These are phyloP conservation scores for Ramaria rubella DNA, from an alignment of 768 basidiomycete genomes.

Conservation along the genomic window DNA sequence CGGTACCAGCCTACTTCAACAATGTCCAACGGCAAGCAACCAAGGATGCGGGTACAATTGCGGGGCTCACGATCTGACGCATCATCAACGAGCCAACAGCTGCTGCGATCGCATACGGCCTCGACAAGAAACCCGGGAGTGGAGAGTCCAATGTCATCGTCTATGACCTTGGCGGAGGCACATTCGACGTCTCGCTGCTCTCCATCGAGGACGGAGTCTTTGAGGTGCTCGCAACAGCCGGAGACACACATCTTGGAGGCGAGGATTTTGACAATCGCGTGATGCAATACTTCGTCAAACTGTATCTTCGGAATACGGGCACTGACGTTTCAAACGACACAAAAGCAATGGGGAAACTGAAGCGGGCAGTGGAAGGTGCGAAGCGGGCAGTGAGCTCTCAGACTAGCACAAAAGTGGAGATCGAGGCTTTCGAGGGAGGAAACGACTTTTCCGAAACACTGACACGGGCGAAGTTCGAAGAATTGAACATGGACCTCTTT, in stretches of 20 bases:
- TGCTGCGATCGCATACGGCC: conserved; percentile 46
- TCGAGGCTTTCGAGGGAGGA: conserved; percentile 58
- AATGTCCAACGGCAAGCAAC: conserved; percentile 86
- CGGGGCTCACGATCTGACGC: conserved; percentile 92
- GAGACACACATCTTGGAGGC: conserved; percentile 39
- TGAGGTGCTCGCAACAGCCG: conserved; percentile 33
- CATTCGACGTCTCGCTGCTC: conserved; percentile 35
- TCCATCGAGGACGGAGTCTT: conserved; percentile 37
- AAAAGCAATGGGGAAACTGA: conserved; percentile 45
- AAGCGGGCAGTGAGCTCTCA: conserved; percentile 45
- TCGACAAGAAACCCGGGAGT: conserved; percentile 42
- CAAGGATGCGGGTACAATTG: conserved; percentile 93
- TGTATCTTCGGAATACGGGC: conserved; percentile 39
- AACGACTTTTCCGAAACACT: conserved; percentile 97
- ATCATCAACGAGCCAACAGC: conserved; percentile 74
- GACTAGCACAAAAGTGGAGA: conserved; percentile 42
- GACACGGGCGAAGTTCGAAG: conserved; percentile 98
- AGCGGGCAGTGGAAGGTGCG: conserved; percentile 47
- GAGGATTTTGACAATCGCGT: conserved; percentile 40
- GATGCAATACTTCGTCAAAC: conserved; percentile 42
- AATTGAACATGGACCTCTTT: conserved; percentile 98
- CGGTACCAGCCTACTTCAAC: conserved; percentile 88
- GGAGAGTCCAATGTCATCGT: conserved; percentile 36
- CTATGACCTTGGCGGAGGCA: conserved; percentile 37
- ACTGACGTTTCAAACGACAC: conserved; percentile 39